Evolutionary conservation across 1,139 yeast genomes (phyloP).

Genomic region (Taiozyma sp.): DNA sequence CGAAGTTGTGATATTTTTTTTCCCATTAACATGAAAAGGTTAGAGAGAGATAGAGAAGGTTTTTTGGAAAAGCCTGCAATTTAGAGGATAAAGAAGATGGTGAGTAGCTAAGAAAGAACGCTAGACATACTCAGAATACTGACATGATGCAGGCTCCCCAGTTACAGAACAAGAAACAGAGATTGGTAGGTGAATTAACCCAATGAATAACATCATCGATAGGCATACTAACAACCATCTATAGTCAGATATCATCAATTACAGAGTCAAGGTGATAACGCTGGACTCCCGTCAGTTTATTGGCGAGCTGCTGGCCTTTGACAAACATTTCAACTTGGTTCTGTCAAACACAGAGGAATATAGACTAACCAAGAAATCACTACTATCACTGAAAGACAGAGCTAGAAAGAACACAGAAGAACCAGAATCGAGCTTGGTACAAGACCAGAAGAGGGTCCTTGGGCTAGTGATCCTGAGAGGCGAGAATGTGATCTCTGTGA

Average conservation of each 20-base stretch:
- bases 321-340: constrained; percentile 84
- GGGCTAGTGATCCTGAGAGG: constrained; percentile 88
- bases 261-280: constrained; percentile 68
- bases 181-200: constrained; percentile 17
- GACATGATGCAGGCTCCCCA: constrained; percentile 10
- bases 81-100: background rate
- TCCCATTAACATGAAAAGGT: background rate
- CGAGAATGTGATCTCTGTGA: constrained; percentile 79
- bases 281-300: constrained; percentile 70
- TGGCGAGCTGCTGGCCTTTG: constrained; percentile 85
- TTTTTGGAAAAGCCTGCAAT: background rate
- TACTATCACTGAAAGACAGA: constrained; percentile 35
- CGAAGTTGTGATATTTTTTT: background rate
- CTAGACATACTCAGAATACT: background rate
- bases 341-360: constrained; percentile 83
- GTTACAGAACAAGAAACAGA: constrained; percentile 40
- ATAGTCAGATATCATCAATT: constrained; percentile 61
- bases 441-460: constrained; percentile 63
- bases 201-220: background rate
- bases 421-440: constrained; percentile 28
- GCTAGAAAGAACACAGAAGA: constrained; percentile 23
- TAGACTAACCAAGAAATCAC: constrained; percentile 63
- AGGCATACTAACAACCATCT: constrained; percentile 14
- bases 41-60: background rate
- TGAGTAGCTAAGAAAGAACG: background rate